Percentiles rank a stretch among this genome's conserved stretches.
Conservation (phyloP, 2,329 filamentous ascomycete species). For the Diaporthe amygdali region DNA sequence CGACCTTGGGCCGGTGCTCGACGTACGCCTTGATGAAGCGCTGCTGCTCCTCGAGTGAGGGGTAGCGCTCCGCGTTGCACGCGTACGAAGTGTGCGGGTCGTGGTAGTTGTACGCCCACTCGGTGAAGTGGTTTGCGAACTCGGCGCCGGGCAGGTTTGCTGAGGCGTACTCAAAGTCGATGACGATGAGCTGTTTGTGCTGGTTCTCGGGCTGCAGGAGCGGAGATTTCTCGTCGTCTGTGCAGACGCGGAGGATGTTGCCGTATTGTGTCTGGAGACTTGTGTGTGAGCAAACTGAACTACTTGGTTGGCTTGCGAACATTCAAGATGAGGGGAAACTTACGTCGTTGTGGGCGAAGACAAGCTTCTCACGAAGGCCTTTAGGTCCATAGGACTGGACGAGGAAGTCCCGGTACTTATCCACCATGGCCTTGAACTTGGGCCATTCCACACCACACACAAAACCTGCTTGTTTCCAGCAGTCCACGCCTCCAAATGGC, state of each 20-base stretch:
- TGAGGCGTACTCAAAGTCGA: conserved; percentile 96
- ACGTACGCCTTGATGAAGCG: conserved; percentile 89
- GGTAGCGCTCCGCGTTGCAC: conserved; percentile 75
- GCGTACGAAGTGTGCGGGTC: conserved; percentile 67
- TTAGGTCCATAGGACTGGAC: conserved; percentile 69
- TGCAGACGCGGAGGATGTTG: conserved; percentile 82
- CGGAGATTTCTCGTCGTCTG: conserved; percentile 78
- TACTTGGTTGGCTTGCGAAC: neutral
- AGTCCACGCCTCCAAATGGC: conserved; percentile 36
- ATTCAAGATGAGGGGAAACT: conserved; percentile 37
- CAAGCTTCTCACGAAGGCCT: conserved; percentile 74
- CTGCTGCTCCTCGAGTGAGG: conserved; percentile 78
- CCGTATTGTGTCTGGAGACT: conserved; percentile 86
- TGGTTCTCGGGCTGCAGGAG: conserved; percentile 88
- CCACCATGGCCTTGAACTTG: conserved; percentile 74
- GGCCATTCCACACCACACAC: conserved; percentile 87
- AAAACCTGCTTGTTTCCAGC: conserved; percentile 74
- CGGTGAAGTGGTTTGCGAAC: conserved; percentile 97
- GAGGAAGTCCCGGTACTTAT: conserved; percentile 80
- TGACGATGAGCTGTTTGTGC: conserved; percentile 95
- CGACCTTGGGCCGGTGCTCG: conserved; percentile 75
- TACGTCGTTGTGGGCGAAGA: conserved; percentile 98
- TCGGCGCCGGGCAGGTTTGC: conserved; percentile 87
- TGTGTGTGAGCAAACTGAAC: neutral
- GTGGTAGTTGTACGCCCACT: conserved; percentile 99